phyloP scores from a whole-genome alignment of 306 rosid species.

The Citrullus mucosospermus region DNA sequence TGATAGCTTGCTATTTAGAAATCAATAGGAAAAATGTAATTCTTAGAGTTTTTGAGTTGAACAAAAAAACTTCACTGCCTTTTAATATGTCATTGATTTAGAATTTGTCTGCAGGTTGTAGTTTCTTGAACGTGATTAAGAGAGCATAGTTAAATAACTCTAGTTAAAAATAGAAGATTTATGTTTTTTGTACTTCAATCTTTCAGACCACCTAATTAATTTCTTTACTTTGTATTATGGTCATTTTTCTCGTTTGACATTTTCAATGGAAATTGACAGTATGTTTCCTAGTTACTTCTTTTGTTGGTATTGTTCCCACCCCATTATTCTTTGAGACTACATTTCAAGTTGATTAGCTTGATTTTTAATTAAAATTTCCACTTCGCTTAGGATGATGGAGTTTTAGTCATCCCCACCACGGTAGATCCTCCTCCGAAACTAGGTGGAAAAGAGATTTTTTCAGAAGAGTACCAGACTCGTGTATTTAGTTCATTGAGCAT shows the following conservation, averaged over 20 bases:
- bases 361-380: neutral
- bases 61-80: neutral
- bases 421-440: conserved; percentile 88
- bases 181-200: neutral
- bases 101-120: neutral
- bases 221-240: neutral
- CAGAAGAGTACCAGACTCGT: conserved; percentile 57
- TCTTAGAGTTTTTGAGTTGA: neutral
- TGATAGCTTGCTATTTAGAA: neutral
- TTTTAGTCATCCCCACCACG: conserved; percentile 81
- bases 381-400: conserved; percentile 69
- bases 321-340: neutral
- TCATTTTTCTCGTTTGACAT: neutral
- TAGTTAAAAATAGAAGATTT: neutral
- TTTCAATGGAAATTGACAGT: neutral
- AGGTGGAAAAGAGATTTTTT: conserved; percentile 68
- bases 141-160: neutral
- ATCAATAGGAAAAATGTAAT: neutral
- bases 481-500: conserved; percentile 60
- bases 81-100: neutral
- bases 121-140: neutral
- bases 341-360: neutral
- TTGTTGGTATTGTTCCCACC: neutral
- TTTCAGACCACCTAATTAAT: neutral
- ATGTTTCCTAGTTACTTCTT: neutral